Conservation (phyloP, 1,284 basidiomycete species). For the Peniophora sp. region DNA sequence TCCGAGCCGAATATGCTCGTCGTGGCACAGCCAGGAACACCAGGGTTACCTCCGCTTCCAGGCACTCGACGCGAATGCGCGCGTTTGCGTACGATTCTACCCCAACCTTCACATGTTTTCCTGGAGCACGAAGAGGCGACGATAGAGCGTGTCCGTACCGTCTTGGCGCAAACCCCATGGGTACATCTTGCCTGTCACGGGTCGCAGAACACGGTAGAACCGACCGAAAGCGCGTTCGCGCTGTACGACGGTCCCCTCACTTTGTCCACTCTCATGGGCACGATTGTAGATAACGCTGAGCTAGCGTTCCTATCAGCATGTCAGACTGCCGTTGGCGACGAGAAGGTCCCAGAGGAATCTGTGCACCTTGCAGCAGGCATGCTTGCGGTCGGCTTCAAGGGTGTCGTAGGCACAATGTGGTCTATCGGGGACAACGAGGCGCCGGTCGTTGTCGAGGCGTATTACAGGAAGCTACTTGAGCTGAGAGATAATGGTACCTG, state of each 20-base stretch:
- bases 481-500: too few species aligned
- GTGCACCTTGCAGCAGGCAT: constrained; percentile 18
- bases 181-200: constrained; percentile 2
- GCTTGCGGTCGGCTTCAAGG: constrained; percentile 15
- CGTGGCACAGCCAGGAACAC: not conserved
- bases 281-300: not conserved
- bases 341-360: constrained; percentile 1
- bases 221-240: not conserved
- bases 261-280: not conserved
- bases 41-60: not conserved
- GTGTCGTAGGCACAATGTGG: constrained; percentile 19
- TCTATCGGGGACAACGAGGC: constrained; percentile 11
- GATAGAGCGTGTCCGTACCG: not conserved
- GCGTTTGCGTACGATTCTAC: not conserved
- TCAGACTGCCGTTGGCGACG: constrained; percentile 2
- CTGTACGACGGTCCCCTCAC: constrained; percentile 1
- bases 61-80: not conserved
- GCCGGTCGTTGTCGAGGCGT: constrained; percentile 8
- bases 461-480: constrained; percentile 4
- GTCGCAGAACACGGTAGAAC: not conserved
- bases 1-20: too few species aligned
- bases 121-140: constrained; percentile 7
- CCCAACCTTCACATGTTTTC: too few species aligned
- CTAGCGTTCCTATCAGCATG: constrained; percentile 2
- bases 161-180: not conserved